Evolutionary conservation across 1,284 basidiomycete genomes (phyloP).

Genomic region (Vanrija humicola): DNA sequence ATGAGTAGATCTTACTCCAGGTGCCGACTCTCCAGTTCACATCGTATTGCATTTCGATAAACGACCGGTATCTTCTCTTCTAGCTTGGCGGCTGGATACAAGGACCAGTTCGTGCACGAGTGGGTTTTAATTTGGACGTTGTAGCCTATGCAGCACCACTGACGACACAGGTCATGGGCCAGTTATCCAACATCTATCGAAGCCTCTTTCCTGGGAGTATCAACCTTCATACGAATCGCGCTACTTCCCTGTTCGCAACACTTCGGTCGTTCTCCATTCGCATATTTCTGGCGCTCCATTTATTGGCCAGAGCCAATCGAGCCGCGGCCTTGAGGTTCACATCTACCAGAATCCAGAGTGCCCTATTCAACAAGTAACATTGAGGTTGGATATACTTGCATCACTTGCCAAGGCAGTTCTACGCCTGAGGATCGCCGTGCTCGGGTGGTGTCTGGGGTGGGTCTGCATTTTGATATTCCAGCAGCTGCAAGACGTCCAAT

Average conservation of each 20-base stretch:
- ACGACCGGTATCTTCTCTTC: not conserved
- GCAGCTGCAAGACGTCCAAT: conserved; percentile 8
- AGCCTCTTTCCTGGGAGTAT: conserved; percentile 58
- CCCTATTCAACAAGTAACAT: conserved; percentile 50
- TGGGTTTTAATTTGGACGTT: conserved; percentile 1
- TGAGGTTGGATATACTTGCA: conserved; percentile 64
- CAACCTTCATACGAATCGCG: conserved; percentile 66
- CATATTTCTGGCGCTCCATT: conserved; percentile 66
- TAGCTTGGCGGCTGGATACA: conserved; percentile 6
- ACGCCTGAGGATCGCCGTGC: conserved; percentile 66
- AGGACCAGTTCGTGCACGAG: conserved; percentile 9
- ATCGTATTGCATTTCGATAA: not conserved
- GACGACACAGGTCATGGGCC: conserved; percentile 15
- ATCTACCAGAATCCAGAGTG: conserved; percentile 47
- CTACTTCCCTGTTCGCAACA: conserved; percentile 57
- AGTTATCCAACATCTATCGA: conserved; percentile 38
- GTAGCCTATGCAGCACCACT: not conserved
- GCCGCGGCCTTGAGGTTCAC: conserved; percentile 22
- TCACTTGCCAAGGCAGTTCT: conserved; percentile 64
- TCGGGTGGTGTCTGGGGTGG: conserved; percentile 68
- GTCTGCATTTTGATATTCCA: conserved; percentile 57
- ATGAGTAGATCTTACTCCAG: not conserved
- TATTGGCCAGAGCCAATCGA: conserved; percentile 35
- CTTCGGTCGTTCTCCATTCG: conserved; percentile 61
- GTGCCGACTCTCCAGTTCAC: conserved; percentile 2